Percentiles rank a stretch among this genome's conserved stretches.
Evolutionary conservation across 1,284 basidiomycete genomes (phyloP).

Genomic region (Kwoniella shivajii): DNA sequence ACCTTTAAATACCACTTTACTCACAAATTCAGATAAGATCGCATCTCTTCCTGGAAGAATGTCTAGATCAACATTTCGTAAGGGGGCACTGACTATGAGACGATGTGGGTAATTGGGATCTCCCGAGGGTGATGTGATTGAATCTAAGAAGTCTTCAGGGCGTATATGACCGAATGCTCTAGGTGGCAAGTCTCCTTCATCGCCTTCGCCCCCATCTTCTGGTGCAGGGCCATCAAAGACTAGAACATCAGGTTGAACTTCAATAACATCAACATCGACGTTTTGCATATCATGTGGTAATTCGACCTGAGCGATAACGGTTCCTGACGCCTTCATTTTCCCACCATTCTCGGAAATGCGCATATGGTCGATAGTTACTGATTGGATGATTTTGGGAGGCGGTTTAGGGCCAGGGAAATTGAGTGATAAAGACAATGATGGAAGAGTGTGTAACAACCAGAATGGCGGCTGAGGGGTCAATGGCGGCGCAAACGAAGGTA

Average conservation of each 20-base stretch:
- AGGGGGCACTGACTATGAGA: conserved; percentile 45
- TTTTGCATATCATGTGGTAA: conserved; percentile 40
- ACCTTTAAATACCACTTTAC: conserved; percentile 52
- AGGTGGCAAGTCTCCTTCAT: conserved; percentile 20
- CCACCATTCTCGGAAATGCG: conserved; percentile 40
- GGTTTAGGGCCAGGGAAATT: conserved; percentile 49
- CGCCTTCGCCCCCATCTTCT: conserved; percentile 16
- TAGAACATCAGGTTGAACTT: conserved; percentile 49
- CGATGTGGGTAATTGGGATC: conserved; percentile 29
- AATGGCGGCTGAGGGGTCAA: conserved; percentile 25
- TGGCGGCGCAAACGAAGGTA: conserved; percentile 23
- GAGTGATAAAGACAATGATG: conserved; percentile 37
- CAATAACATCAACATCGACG: conserved; percentile 39
- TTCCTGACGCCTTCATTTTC: conserved; percentile 46
- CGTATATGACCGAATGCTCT: conserved; percentile 38
- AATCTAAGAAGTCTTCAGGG: conserved; percentile 28
- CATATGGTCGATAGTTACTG: conserved; percentile 53
- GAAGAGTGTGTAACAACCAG: conserved; percentile 40
- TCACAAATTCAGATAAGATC: conserved; percentile 48
- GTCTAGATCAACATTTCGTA: conserved; percentile 45
- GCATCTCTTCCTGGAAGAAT: conserved; percentile 47
- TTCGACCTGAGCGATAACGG: conserved; percentile 45
- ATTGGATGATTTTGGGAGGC: conserved; percentile 45
- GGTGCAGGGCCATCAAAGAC: conserved; percentile 47
- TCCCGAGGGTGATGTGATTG: conserved; percentile 23